Evolutionary conservation across 176 grass and related monocot species (phyloP).

Genomic region (Tillandsia leiboldiana): DNA sequence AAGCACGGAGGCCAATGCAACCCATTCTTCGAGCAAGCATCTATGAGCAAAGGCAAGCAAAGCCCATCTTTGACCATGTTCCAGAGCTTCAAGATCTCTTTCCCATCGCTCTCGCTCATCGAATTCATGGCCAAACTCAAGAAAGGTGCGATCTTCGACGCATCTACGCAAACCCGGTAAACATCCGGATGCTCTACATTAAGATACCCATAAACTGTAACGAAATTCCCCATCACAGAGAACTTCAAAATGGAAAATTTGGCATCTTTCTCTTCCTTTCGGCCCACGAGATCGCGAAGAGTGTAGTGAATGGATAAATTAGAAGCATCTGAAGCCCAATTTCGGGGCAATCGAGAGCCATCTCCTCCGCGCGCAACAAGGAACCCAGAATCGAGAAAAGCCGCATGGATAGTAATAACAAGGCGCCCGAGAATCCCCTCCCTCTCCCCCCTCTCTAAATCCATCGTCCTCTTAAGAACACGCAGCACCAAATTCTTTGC

Average conservation of each 20-base stretch:
- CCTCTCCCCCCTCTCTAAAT: slow-evolving; percentile 14
- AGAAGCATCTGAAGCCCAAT: slow-evolving; percentile 27
- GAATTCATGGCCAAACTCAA: slow-evolving; percentile 43
- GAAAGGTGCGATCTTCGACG: slow-evolving; percentile 37
- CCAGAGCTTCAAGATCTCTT: slow-evolving; percentile 49
- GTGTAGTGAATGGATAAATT: slow-evolving; percentile 45
- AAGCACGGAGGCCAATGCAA: slow-evolving; percentile 59
- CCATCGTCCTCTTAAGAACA: slow-evolving; percentile 38
- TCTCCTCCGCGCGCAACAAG: neutral
- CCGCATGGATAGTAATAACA: slow-evolving; percentile 42
- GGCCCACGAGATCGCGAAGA: slow-evolving; percentile 22
- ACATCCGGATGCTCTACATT: slow-evolving; percentile 26
- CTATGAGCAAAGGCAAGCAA: slow-evolving; percentile 56
- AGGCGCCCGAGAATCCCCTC: slow-evolving; percentile 30
- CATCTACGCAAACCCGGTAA: slow-evolving; percentile 47
- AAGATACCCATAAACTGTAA: slow-evolving; percentile 49
- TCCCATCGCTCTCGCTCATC: slow-evolving; percentile 29
- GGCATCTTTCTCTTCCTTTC: slow-evolving; percentile 18
- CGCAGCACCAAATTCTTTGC: neutral
- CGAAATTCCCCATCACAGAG: slow-evolving; percentile 42
- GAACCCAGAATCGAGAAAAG: slow-evolving; percentile 55
- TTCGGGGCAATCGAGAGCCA: slow-evolving; percentile 22
- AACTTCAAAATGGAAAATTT: slow-evolving; percentile 47
- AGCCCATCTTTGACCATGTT: slow-evolving; percentile 57
- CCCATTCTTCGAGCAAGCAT: slow-evolving; percentile 40